Evolutionary conservation across 176 grass and related monocot genomes (phyloP).

Genomic region (Puya raimondii): DNA sequence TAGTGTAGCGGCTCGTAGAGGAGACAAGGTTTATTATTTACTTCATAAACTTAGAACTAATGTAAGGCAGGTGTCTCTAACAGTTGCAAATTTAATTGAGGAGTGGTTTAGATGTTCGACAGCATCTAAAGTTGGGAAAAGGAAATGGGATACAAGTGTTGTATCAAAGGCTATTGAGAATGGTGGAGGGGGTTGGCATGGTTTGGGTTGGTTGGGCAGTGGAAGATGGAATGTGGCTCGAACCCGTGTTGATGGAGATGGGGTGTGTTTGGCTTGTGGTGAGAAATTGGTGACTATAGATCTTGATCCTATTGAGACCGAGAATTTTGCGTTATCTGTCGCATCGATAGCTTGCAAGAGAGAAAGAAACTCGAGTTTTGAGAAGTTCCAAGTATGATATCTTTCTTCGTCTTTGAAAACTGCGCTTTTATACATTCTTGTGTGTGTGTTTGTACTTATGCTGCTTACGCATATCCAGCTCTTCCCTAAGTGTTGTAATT

Average conservation of each 20-base stretch:
- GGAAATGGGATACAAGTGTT: conserved; percentile 45
- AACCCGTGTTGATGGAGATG: conserved; percentile 28
- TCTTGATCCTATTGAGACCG: conserved; percentile 52
- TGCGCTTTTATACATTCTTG: not conserved
- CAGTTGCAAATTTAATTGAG: conserved; percentile 35
- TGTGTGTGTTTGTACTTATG: not conserved
- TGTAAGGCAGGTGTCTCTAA: conserved; percentile 49
- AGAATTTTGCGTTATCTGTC: conserved; percentile 46
- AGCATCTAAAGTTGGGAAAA: conserved; percentile 56
- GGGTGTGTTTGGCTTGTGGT: conserved; percentile 50
- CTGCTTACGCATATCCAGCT: too few species aligned
- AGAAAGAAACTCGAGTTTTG: conserved; percentile 44
- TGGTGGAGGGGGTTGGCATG: conserved; percentile 72
- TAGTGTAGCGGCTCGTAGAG: conserved; percentile 27
- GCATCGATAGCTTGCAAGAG: conserved; percentile 41
- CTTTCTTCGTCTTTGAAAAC: not conserved
- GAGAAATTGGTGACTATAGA: conserved; percentile 54
- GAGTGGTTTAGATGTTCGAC: conserved; percentile 52
- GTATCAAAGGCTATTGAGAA: conserved; percentile 36
- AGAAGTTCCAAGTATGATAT: conserved; percentile 49
- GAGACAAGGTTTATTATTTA: conserved; percentile 53
- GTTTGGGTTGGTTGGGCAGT: conserved; percentile 52
- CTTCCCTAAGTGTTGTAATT: too few species aligned
- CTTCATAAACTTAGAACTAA: conserved; percentile 59
- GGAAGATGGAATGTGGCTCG: conserved; percentile 43